Evolutionary conservation across 257 asterid genomes (phyloP).

Genomic region (Lantana camara): DNA sequence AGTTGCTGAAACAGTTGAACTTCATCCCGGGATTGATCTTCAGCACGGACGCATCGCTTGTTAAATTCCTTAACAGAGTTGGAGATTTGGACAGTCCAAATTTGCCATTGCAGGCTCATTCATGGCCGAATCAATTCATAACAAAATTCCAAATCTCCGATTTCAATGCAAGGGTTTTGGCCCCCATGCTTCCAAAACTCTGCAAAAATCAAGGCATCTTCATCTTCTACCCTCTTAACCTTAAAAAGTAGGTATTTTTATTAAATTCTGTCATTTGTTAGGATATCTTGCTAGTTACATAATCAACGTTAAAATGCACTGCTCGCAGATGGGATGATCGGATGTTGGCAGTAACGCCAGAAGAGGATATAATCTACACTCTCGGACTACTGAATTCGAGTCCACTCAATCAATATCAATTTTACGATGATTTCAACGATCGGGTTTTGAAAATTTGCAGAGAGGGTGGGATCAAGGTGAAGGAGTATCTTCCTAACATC

Average conservation of each 20-base stretch:
- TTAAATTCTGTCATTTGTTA: too few relatives aligned
- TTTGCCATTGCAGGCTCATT: slow-evolving; percentile 59
- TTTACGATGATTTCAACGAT: slow-evolving; percentile 35
- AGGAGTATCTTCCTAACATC: slow-evolving; percentile 47
- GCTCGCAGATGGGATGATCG: slow-evolving; percentile 44
- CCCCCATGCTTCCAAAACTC: slow-evolving; percentile 49
- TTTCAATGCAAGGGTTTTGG: slow-evolving; percentile 60
- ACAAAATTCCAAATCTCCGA: slow-evolving; percentile 62
- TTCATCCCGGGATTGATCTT: slow-evolving; percentile 29
- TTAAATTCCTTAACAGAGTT: slow-evolving; percentile 39
- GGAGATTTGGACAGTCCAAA: slow-evolving; percentile 19
- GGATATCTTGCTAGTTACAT: too few relatives aligned
- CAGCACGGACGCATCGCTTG: slow-evolving; percentile 23
- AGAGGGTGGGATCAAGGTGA: slow-evolving; percentile 38
- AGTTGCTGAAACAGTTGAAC: slow-evolving; percentile 31
- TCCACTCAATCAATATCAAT: slow-evolving; percentile 1
- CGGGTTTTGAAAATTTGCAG: slow-evolving; percentile 33
- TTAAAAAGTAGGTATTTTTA: slow-evolving; percentile 39
- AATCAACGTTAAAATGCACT: too few relatives aligned
- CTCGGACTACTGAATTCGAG: slow-evolving; percentile 37
- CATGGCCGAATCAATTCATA: slow-evolving; percentile 79
- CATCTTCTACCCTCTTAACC: slow-evolving; percentile 65
- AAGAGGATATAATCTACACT: slow-evolving; percentile 45
- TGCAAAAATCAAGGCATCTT: slow-evolving; percentile 41
- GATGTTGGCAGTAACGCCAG: slow-evolving; percentile 41